Percentiles rank a stretch among this genome's conserved stretches.
Evolutionary conservation across 257 asterid genomes (phyloP).

Genomic region (Jaltomata sinuosa): DNA sequence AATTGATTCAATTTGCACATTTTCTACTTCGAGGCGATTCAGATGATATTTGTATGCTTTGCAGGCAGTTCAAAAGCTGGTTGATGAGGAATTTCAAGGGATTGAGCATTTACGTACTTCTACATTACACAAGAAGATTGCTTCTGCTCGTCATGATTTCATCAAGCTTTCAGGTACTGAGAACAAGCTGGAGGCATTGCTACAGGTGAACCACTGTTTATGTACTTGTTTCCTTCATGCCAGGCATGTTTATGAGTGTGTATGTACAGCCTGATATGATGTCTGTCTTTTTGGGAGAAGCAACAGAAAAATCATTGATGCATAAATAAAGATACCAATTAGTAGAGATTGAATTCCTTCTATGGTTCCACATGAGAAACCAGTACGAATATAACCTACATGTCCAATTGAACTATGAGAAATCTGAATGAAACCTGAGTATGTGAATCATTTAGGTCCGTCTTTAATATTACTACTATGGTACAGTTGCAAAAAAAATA

Average conservation of each 20-base stretch:
- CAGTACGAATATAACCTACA: too few relatives aligned
- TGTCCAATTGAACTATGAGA: too few relatives aligned
- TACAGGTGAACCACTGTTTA: constrained; percentile 45
- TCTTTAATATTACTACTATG: background rate
- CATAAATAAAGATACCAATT: too few relatives aligned
- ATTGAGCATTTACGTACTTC: constrained; percentile 84
- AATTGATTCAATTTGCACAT: background rate
- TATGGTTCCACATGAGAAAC: too few relatives aligned
- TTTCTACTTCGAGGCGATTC: background rate
- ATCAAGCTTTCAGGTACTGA: constrained; percentile 91
- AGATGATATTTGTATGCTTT: constrained; percentile 6
- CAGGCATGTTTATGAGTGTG: background rate
- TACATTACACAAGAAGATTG: constrained; percentile 86
- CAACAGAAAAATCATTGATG: background rate
- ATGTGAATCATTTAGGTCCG: background rate
- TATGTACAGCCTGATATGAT: background rate
- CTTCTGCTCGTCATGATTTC: constrained; percentile 92
- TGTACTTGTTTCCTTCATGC: background rate
- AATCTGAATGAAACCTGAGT: background rate
- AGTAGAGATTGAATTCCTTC: too few relatives aligned
- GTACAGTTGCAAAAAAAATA: too few relatives aligned
- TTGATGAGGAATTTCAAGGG: constrained; percentile 93
- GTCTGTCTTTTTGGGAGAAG: background rate
- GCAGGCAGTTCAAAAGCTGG: constrained; percentile 82
- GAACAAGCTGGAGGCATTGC: constrained; percentile 89